Percentiles rank a stretch among this genome's conserved stretches.
Evolutionary conservation across 2,329 filamentous ascomycete genomes (phyloP).

Genomic region (Aurifilum marmelostoma): DNA sequence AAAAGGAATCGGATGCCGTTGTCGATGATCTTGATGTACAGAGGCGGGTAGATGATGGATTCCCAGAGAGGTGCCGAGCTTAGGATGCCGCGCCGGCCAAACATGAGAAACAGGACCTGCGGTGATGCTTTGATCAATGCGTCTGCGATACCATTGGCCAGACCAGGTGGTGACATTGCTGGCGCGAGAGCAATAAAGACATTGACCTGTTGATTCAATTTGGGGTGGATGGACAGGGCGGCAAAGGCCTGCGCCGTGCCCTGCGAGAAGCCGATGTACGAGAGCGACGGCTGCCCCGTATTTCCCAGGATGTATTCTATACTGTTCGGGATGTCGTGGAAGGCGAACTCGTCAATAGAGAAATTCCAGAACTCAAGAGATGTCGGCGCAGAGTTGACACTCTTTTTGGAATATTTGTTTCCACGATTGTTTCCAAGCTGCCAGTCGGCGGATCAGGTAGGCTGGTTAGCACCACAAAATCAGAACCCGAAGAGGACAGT

Average conservation of each 20-base stretch:
- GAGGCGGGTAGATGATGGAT: constrained; percentile 88
- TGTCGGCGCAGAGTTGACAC: constrained; percentile 72
- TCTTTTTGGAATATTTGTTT: constrained; percentile 99
- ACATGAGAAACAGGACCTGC: constrained; percentile 87
- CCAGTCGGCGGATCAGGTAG: neutral
- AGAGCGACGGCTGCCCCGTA: constrained; percentile 80
- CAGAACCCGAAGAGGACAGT: constrained; percentile 30
- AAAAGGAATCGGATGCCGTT: constrained; percentile 81
- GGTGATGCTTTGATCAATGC: constrained; percentile 92
- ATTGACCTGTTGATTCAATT: constrained; percentile 89
- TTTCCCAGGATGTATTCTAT: constrained; percentile 89
- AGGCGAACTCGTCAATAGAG: constrained; percentile 97
- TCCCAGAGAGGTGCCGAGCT: constrained; percentile 97
- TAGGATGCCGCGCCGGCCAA: constrained; percentile 88
- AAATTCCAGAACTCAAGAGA: constrained; percentile 91
- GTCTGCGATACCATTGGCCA: constrained; percentile 89
- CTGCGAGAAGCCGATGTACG: constrained; percentile 96
- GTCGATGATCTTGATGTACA: constrained; percentile 89
- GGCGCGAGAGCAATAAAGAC: constrained; percentile 95
- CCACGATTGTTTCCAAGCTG: constrained; percentile 95
- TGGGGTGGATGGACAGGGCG: constrained; percentile 86
- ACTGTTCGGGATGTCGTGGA: constrained; percentile 94
- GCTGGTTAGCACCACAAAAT: constrained; percentile 33
- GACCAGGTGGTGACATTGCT: constrained; percentile 91
- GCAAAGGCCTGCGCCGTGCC: constrained; percentile 97